These are phyloP conservation scores for Rhodotorula graminis DNA, from an alignment of 768 basidiomycete species.

Conservation along the genomic window DNA sequence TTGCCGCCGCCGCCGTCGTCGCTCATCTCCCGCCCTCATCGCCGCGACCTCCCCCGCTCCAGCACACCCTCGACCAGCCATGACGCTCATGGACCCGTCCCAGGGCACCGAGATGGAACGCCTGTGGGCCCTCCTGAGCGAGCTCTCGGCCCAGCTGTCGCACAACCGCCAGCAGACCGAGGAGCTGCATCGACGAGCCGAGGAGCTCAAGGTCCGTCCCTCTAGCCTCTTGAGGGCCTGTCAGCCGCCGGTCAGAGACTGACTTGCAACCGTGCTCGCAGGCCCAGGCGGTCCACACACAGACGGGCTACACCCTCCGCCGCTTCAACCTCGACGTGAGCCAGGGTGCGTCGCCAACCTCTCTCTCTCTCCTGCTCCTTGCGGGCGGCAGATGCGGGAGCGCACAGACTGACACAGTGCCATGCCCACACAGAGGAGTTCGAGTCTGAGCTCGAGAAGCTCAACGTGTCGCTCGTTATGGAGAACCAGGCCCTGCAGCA, in stretches of 20 bases:
- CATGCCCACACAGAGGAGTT: constrained; percentile 63
- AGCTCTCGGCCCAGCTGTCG: constrained; percentile 74
- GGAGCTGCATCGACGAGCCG: constrained; percentile 64
- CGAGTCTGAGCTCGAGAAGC: constrained; percentile 83
- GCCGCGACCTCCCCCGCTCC: neutral
- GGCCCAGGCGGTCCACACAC: constrained; percentile 69
- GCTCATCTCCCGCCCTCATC: neutral
- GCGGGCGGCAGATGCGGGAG: no score
- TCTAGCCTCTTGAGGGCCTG: no score
- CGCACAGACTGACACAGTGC: neutral
- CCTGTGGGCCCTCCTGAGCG: constrained; percentile 72
- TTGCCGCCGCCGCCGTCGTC: neutral
- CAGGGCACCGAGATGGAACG: constrained; percentile 57
- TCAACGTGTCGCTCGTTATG: constrained; percentile 80
- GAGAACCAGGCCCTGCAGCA: constrained; percentile 89
- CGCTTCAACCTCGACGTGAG: constrained; percentile 83
- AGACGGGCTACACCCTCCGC: constrained; percentile 70
- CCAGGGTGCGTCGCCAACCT: constrained; percentile 56
- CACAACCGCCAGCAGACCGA: constrained; percentile 72
- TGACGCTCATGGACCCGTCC: constrained; percentile 32
- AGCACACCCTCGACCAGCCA: no score
- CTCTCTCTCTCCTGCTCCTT: neutral
- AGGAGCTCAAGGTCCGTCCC: constrained; percentile 64
- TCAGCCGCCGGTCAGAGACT: neutral
- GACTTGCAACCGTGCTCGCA: constrained; percentile 45